Evolutionary conservation across 75 land plant species (phyloP).

Genomic region (Sequoiadendron giganteum): DNA sequence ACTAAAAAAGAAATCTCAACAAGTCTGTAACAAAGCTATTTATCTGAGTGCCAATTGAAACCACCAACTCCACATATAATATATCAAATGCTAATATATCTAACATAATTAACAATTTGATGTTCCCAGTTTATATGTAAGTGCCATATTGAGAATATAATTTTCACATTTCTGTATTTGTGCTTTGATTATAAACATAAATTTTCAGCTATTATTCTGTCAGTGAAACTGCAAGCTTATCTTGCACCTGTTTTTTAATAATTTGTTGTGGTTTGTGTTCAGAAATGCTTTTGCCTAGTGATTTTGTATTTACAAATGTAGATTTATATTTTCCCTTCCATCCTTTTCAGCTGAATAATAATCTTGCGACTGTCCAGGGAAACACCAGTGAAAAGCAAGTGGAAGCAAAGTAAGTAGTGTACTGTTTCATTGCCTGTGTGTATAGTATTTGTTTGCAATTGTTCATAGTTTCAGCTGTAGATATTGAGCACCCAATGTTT

Average conservation of each 20-base stretch:
- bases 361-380: neutral
- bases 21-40: too few species aligned
- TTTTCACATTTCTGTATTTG: neutral
- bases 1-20: too few species aligned
- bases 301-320: neutral
- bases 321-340: neutral
- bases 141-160: neutral
- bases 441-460: neutral
- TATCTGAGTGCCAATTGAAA: too few species aligned
- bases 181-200: neutral
- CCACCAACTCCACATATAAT: too few species aligned
- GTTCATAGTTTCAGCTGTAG: neutral
- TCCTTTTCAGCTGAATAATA: conserved; percentile 1
- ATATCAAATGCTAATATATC: neutral
- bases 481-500: neutral
- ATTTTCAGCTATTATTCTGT: neutral
- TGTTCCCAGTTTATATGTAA: neutral
- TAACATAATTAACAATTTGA: neutral
- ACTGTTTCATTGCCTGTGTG: neutral
- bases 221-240: neutral
- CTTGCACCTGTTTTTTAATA: neutral
- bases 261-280: neutral
- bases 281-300: neutral
- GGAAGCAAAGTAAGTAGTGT: conserved; percentile 3
- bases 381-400: neutral